Evolutionary conservation across 2,329 filamentous ascomycete species (phyloP), one percentile per base, ranked within the genome.

Genomic region (Arthroderma sp.): DNA sequence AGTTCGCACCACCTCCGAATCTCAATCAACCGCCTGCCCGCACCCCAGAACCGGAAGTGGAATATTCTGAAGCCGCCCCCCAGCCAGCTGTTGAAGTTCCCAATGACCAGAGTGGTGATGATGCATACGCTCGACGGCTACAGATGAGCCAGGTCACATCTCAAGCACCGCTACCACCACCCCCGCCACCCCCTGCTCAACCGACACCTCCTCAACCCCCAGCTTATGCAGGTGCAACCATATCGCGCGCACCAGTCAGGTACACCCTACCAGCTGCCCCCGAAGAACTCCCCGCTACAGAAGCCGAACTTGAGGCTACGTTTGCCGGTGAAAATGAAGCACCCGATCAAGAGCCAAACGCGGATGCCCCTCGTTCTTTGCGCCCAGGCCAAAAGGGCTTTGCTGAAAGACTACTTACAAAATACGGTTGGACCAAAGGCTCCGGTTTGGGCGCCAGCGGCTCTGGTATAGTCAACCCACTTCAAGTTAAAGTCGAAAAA

Each of bases 361-460:
- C 54, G 10, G 60, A 62, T 42, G 58, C 62, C 15, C 64, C 70
- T 30, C 75, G 77, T 33, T 81, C 80, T 36, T 76, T 69, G 46
- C 78, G 80, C 2, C 86, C 87, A 0, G 86, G 86, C 10, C 84
- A 94, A 62, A 76, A 80, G 51, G 84, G 82, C 42, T 94, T 94
- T 62, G 91, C 86, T 0, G 78, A 87, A 53, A 82, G 87, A 31
- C 75, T 96, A 45, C 86, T 98, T 78, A 76, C 78, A 49, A 96
- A 95, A 61, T 91, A 94, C 66, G 91, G 91, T 45, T 96, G 88
- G 85, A 82, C 80, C 32, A 82, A 88, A 57, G 91, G 91, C 27
- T 75, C 82, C 50, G 91, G 91, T 15, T 77, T 98, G 3, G 91
- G 91, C 53, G 87, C 86, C 10, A 76, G 81, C 50, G 79, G 78